Evolutionary conservation across 148 eudicot genomes (phyloP).

Genomic region (Fallopia convolvulus): DNA sequence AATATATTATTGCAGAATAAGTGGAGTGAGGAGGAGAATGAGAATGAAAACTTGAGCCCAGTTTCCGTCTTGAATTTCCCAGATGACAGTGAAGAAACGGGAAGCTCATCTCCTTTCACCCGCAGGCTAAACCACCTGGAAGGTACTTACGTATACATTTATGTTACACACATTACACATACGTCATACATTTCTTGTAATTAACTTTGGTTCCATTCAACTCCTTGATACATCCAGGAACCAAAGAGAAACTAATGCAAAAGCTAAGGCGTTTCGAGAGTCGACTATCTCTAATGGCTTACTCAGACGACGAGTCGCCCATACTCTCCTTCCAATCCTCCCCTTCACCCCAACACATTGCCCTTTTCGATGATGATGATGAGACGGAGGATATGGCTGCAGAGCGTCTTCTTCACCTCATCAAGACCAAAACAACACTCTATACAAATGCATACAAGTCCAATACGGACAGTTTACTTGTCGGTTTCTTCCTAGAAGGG

Average conservation of each 20-base stretch:
- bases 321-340: background rate
- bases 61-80: conserved; percentile 61
- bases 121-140: conserved; percentile 27
- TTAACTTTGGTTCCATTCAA: background rate
- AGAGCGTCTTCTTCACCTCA: conserved; percentile 3
- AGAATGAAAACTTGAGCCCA: conserved; percentile 64
- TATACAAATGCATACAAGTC: background rate
- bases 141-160: conserved; percentile 30
- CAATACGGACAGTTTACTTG: background rate
- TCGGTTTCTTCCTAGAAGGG: conserved; percentile 34
- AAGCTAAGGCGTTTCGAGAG: conserved; percentile 43
- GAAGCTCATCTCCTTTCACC: conserved; percentile 47
- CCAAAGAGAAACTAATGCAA: conserved; percentile 41
- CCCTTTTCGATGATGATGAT: background rate
- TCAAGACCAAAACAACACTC: conserved; percentile 14
- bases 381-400: conserved; percentile 5
- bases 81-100: conserved; percentile 37
- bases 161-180: conserved; percentile 4
- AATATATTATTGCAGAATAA: background rate
- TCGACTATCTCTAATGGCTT: conserved; percentile 15
- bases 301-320: background rate
- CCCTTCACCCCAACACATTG: background rate
- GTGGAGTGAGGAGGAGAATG: conserved; percentile 28
- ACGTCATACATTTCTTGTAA: background rate
- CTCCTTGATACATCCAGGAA: conserved; percentile 19